Percentiles rank a stretch among this genome's conserved stretches.
Conservation (phyloP, 179 eudicot species). For the Silene vulgaris region DNA sequence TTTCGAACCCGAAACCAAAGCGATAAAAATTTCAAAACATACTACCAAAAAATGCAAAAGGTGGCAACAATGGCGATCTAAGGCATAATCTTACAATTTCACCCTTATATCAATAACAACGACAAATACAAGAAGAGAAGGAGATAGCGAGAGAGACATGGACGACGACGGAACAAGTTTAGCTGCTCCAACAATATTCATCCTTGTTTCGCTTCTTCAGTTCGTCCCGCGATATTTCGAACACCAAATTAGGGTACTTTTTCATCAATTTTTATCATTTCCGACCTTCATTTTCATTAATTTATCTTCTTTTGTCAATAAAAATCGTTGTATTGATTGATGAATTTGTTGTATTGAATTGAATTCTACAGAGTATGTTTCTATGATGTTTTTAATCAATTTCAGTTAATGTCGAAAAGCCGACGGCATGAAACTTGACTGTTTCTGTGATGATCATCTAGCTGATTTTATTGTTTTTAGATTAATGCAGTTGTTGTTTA, state of each 20-base stretch:
- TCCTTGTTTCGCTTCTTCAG: conserved; percentile 45
- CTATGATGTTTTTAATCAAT: neutral
- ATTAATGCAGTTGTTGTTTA: too few relatives aligned
- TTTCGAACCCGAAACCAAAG: too few relatives aligned
- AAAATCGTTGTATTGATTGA: too few relatives aligned
- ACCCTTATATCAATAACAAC: neutral
- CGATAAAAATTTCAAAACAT: neutral
- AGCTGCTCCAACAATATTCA: conserved; percentile 67
- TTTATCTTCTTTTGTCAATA: too few relatives aligned
- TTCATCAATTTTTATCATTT: neutral
- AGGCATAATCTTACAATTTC: neutral
- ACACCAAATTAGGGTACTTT: conserved; percentile 39
- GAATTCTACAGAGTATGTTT: neutral
- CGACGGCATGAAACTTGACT: neutral
- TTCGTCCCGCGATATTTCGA: conserved; percentile 45
- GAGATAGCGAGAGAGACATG: neutral
- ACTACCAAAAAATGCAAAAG: neutral
- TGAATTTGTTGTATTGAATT: neutral
- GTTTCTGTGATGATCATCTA: neutral
- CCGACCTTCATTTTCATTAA: too few relatives aligned
- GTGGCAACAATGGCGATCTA: conserved; percentile 1
- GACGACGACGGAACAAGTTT: conserved; percentile 42
- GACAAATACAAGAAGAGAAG: neutral
- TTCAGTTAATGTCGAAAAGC: neutral
- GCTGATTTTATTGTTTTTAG: too few relatives aligned